Evolutionary conservation across 2,329 filamentous ascomycete genomes (phyloP).

Genomic region (Allantophomopsis cytisporea): DNA sequence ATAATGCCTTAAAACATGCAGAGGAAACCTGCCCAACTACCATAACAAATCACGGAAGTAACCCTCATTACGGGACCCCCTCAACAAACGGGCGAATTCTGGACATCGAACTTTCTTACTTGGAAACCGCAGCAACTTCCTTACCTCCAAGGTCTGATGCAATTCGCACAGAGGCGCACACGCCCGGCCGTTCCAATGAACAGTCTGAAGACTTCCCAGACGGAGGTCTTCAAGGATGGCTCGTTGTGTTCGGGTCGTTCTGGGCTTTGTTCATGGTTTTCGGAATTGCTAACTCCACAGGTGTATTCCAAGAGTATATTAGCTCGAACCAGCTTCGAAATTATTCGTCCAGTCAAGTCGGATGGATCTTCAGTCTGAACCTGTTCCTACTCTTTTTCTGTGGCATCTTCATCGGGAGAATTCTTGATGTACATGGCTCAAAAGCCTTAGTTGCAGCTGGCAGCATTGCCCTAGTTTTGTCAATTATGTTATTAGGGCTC

Average conservation of each 20-base stretch:
- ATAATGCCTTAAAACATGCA: no score
- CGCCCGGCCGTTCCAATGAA: no score
- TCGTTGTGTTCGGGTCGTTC: constrained; percentile 73
- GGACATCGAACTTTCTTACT: no score
- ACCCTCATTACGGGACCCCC: no score
- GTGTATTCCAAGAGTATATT: constrained; percentile 22
- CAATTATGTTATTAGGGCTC: constrained; percentile 37
- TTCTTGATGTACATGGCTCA: constrained; percentile 56
- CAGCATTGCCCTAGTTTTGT: constrained; percentile 13
- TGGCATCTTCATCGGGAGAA: constrained; percentile 52
- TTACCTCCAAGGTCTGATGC: no score
- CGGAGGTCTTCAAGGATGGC: constrained; percentile 71
- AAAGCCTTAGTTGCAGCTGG: constrained; percentile 19
- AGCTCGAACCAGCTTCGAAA: constrained; percentile 56
- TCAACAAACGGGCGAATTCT: no score
- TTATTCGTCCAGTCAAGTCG: constrained; percentile 55
- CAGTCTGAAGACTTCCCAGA: no score
- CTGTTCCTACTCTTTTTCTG: constrained; percentile 72
- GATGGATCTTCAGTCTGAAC: constrained; percentile 83
- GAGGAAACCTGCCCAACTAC: no score
- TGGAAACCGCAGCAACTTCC: no score
- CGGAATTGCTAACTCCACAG: constrained; percentile 68
- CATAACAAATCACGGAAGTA: no score
- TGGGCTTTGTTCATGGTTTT: constrained; percentile 61
- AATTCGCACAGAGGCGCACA: no score